Evolutionary conservation across 2,329 filamentous ascomycete genomes (phyloP), one percentile per base, ranked within the genome.

Genomic region (Fusarium decemcellulare): DNA sequence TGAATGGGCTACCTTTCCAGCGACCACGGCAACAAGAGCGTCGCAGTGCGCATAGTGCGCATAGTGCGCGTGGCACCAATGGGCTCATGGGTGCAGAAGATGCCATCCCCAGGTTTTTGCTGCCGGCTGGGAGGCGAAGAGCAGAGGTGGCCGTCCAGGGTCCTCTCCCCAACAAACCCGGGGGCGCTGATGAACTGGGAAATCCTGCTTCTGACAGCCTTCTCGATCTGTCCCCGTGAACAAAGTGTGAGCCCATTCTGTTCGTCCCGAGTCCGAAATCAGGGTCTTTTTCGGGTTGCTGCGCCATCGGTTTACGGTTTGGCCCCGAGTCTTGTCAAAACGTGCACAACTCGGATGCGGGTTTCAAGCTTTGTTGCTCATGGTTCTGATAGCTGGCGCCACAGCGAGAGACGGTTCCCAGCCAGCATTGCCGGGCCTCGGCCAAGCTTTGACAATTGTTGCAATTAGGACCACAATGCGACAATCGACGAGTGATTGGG

Each of bases 51-150:
- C 44, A 47, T 48, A 68, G 39, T 55, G 48, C 61, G 52, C 53
- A 68, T 61, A 68, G 62, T 59, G 61, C 70, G 72, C 73, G 73
- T 75, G 73, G 73, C 73, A 72, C 72, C 73, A 72, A 65, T 75
- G 62, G 71, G 50, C 71, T 63, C 56, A 63, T 65, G 63, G 60
- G 42, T 51, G 55, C 52, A 65, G 43, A 53, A 46, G 57, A 68
- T 59, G 53, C 69, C 59, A 61, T 59, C 67, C 67, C 67, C 67
- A 70, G 67, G 46, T 70, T 70, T 70, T 64, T 64, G 66, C 36
- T 63, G 40, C 46, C 32, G 47, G 36, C 60, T 52, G 39, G 29
- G 52, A 34, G 42, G 44, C 54, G 61, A 61, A 43, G 18, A 29
- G 23, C 48, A 61, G 48, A 40, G 29, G n/a, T 5, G 52, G 11